A percentile compares a stretch with the other conserved stretches of the same genome.
These are phyloP conservation scores for Nothopassalora personata DNA, from an alignment of 2,329 filamentous ascomycete genomes.

Conservation along the genomic window DNA sequence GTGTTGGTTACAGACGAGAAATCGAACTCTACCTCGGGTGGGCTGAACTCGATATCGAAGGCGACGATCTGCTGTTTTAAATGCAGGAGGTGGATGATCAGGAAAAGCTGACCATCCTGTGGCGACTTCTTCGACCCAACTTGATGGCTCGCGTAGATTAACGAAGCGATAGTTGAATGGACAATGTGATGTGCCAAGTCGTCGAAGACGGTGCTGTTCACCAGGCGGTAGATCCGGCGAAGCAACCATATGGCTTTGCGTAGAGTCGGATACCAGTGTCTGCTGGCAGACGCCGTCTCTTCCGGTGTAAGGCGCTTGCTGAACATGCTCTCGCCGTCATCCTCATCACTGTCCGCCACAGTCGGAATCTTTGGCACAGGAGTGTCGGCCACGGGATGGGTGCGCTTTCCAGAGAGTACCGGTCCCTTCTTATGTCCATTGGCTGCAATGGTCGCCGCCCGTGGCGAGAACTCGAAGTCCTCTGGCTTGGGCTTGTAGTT, in stretches of 20 bases:
- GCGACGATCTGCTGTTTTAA: constrained; percentile 94
- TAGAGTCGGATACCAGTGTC: constrained; percentile 60
- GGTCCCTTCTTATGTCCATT: constrained; percentile 36
- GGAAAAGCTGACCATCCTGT: constrained; percentile 79
- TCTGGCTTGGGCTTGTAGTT: constrained; percentile 59
- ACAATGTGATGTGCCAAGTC: constrained; percentile 77
- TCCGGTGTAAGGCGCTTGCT: constrained; percentile 23
- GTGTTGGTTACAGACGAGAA: constrained; percentile 61
- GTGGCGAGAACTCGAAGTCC: constrained; percentile 59
- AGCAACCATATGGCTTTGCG: constrained; percentile 64
- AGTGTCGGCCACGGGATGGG: constrained; percentile 28
- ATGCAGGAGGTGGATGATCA: constrained; percentile 89
- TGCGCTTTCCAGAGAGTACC: constrained; percentile 49
- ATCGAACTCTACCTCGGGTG: constrained; percentile 60
- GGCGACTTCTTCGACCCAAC: constrained; percentile 61
- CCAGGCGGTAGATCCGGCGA: constrained; percentile 63
- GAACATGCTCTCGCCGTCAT: constrained; percentile 46
- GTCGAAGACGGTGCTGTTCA: constrained; percentile 65
- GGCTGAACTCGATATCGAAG: constrained; percentile 80
- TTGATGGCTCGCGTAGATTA: constrained; percentile 64
- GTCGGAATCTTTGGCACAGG: constrained; percentile 46
- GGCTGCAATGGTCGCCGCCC: constrained; percentile 14
- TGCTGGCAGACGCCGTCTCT: constrained; percentile 11
- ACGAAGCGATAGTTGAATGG: constrained; percentile 78
- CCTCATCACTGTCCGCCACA: constrained; percentile 51